A percentile compares a stretch with the other conserved stretches of the same genome.
These are phyloP conservation scores for Pseudevernia furfuracea DNA, from an alignment of 495 filamentous ascomycete genomes.

Conservation along the genomic window DNA sequence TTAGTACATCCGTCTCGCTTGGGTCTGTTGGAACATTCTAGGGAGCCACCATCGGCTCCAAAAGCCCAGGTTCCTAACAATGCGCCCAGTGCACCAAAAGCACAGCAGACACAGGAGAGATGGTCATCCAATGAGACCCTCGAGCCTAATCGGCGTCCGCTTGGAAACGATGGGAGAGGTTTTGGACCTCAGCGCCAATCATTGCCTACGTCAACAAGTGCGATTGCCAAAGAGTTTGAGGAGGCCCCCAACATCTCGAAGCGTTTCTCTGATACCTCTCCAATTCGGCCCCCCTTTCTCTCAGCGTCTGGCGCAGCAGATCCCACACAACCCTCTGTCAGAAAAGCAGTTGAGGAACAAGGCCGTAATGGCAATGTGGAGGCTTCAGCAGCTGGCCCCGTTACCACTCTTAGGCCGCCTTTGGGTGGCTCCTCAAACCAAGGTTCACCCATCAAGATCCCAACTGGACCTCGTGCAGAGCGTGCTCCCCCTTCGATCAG, in stretches of 20 bases:
- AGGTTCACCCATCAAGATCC: constrained; percentile 25
- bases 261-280: constrained; percentile 18
- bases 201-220: background rate
- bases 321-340: constrained; percentile 19
- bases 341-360: constrained; percentile 24
- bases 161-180: constrained; percentile 4
- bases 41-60: constrained; percentile 36
- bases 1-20: constrained; percentile 18
- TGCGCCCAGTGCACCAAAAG: constrained; percentile 46
- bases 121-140: constrained; percentile 8
- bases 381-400: constrained; percentile 9
- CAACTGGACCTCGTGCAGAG: constrained; percentile 27
- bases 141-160: constrained; percentile 3
- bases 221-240: constrained; percentile 12
- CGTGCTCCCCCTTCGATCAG: constrained; percentile 23
- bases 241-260: constrained; percentile 12
- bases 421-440: constrained; percentile 14
- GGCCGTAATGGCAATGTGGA: constrained; percentile 23
- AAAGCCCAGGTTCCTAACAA: constrained; percentile 35
- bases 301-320: constrained; percentile 7
- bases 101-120: constrained; percentile 33
- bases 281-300: constrained; percentile 3
- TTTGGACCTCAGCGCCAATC: constrained; percentile 9
- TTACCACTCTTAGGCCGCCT: constrained; percentile 10
- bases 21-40: constrained; percentile 26